Conservation (phyloP, 805 yeast genomes). For the Wickerhamomyces mucosus region DNA sequence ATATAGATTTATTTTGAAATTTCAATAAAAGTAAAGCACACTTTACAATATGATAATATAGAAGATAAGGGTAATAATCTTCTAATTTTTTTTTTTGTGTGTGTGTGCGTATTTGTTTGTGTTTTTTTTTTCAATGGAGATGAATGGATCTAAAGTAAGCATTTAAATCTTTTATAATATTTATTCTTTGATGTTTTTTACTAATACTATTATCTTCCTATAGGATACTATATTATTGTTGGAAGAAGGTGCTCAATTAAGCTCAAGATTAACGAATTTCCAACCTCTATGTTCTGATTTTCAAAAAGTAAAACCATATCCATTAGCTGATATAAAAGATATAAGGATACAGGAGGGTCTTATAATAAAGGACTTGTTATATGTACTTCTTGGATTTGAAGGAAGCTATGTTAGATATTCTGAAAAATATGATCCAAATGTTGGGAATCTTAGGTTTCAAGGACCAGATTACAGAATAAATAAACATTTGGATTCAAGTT, state of each 20-base stretch:
- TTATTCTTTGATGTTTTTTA: too few relatives aligned
- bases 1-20: too few relatives aligned
- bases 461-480: constrained; percentile 77
- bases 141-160: too few relatives aligned
- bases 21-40: too few relatives aligned
- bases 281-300: constrained; percentile 25
- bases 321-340: constrained; percentile 37
- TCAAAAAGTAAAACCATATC: constrained; percentile 31
- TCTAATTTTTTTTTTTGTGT: too few relatives aligned
- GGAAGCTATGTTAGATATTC: constrained; percentile 69
- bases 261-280: constrained; percentile 22
- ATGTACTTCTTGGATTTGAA: constrained; percentile 62
- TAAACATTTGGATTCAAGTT: constrained; percentile 61
- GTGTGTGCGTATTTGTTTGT: too few relatives aligned
- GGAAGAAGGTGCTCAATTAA: constrained; percentile 14
- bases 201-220: too few relatives aligned
- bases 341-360: constrained; percentile 61
- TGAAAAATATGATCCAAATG: constrained; percentile 43
- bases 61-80: too few relatives aligned
- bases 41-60: too few relatives aligned
- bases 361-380: constrained; percentile 59
- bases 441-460: constrained; percentile 30
- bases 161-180: too few relatives aligned
- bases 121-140: too few relatives aligned
- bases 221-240: constrained; percentile 20